A percentile compares a stretch with the other conserved stretches of the same genome.
Conservation (phyloP, 768 basidiomycete species). For the Rhodotorula babjevae region DNA sequence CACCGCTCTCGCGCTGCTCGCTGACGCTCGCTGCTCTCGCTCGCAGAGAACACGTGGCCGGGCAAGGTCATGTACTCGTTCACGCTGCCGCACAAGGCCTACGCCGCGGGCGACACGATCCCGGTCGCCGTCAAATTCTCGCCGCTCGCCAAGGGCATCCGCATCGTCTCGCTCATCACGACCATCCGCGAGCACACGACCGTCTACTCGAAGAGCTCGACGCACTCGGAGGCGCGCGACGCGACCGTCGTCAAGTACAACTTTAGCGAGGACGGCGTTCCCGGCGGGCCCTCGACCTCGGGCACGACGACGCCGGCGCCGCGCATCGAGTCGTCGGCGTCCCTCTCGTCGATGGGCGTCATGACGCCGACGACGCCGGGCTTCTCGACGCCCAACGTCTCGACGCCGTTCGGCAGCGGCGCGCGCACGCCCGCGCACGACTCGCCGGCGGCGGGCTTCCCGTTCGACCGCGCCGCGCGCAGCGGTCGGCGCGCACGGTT, state of each 20-base stretch:
- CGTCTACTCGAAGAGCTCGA: constrained; percentile 48
- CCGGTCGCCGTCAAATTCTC: constrained; percentile 79
- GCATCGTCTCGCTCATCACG: constrained; percentile 63
- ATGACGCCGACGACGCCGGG: constrained; percentile 30
- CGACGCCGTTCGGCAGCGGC: constrained; percentile 13
- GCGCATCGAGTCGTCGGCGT: constrained; percentile 32
- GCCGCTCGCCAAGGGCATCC: constrained; percentile 77
- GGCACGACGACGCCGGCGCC: background rate
- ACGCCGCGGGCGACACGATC: constrained; percentile 81
- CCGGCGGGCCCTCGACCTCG: background rate
- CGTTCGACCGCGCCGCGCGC: background rate
- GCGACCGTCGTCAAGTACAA: constrained; percentile 49
- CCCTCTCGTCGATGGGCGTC: constrained; percentile 24
- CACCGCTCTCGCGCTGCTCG: too few relatives aligned
- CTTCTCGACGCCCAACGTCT: constrained; percentile 28
- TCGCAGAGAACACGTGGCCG: constrained; percentile 91
- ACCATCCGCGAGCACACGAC: constrained; percentile 62
- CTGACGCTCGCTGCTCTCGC: too few relatives aligned
- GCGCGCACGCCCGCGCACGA: constrained; percentile 11
- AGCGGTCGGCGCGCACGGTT: constrained; percentile 12
- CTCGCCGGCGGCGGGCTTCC: background rate
- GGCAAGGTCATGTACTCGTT: constrained; percentile 88
- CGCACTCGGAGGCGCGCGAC: constrained; percentile 48
- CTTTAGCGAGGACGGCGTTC: constrained; percentile 33
- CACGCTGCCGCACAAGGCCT: constrained; percentile 91